Evolutionary conservation across 495 filamentous ascomycete genomes (phyloP).

Genomic region (Hypoxylon lienhwacheense): DNA sequence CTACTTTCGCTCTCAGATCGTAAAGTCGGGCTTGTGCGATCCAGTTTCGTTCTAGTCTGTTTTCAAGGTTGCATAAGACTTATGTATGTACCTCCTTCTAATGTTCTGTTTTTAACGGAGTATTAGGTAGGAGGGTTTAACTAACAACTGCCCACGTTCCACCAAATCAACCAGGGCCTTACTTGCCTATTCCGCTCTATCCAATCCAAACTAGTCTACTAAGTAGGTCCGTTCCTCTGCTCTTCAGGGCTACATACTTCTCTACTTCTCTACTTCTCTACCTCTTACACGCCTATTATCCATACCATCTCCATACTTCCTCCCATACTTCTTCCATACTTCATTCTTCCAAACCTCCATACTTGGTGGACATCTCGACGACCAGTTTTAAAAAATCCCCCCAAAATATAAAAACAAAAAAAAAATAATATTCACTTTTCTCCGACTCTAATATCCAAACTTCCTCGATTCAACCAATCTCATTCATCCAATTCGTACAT

Average conservation of each 20-base stretch:
- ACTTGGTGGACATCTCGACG: too few relatives aligned
- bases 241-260: conserved; percentile 1
- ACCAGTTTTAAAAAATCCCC: too few relatives aligned
- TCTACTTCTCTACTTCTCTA: conserved; percentile 3
- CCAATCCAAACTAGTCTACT: conserved; percentile 28
- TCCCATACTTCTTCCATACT: conserved; percentile 17
- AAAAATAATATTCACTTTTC: too few relatives aligned
- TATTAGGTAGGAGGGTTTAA: neutral
- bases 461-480: neutral
- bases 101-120: conserved; percentile 10
- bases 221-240: conserved; percentile 16
- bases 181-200: neutral
- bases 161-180: conserved; percentile 6
- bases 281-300: conserved; percentile 15
- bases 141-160: conserved; percentile 25
- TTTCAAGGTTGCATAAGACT: neutral
- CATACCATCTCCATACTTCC: conserved; percentile 1
- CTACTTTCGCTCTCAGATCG: conserved; percentile 5
- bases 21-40: conserved; percentile 15
- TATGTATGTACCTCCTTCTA: neutral
- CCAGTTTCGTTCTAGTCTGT: conserved; percentile 9
- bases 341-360: conserved; percentile 6
- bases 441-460: conserved; percentile 5
- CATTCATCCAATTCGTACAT: conserved; percentile 1
- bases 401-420: too few relatives aligned